Percentiles rank a stretch among this genome's conserved stretches.
phyloP scores from a whole-genome alignment of 2,329 filamentous ascomycete genomes.

The Ambrosiella beaveri region DNA sequence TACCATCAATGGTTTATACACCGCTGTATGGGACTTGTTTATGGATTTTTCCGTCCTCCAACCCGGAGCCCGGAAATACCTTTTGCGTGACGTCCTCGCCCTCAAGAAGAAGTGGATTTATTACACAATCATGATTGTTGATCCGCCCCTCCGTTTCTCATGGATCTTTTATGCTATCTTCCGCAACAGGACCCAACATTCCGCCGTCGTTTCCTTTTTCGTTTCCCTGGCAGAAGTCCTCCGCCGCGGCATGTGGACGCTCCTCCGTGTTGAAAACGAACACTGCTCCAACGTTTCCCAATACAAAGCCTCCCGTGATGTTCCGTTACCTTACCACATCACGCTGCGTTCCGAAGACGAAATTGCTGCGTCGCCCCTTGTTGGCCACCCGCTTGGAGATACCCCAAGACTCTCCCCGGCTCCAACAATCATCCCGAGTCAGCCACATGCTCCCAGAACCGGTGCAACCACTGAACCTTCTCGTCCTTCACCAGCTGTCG shows the following conservation, averaged over 20 bases:
- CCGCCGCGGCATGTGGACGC: slow-evolving; percentile 76
- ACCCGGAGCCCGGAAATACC: slow-evolving; percentile 45
- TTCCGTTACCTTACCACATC: slow-evolving; percentile 66
- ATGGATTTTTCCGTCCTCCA: slow-evolving; percentile 96
- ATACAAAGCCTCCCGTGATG: slow-evolving; percentile 76
- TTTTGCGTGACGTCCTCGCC: slow-evolving; percentile 61
- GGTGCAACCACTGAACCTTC: neutral
- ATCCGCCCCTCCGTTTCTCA: slow-evolving; percentile 74
- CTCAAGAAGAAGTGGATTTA: slow-evolving; percentile 70
- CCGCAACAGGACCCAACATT: slow-evolving; percentile 63
- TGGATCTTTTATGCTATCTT: slow-evolving; percentile 93
- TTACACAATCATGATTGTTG: slow-evolving; percentile 66
- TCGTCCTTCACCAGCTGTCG: neutral
- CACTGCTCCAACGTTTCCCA: slow-evolving; percentile 83
- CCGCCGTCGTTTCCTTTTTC: slow-evolving; percentile 62
- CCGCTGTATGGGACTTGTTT: slow-evolving; percentile 75
- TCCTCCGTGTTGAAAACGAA: slow-evolving; percentile 94
- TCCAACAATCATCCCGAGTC: neutral
- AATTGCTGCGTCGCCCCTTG: slow-evolving; percentile 3
- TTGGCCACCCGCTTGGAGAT: neutral
- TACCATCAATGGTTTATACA: slow-evolving; percentile 67
- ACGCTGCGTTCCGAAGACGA: slow-evolving; percentile 19
- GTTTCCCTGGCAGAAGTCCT: slow-evolving; percentile 63
- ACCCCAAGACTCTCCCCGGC: neutral
- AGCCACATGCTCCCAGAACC: neutral